phyloP scores from a whole-genome alignment of 1,139 yeast genomes.

The Scheffersomyces insectosa region DNA sequence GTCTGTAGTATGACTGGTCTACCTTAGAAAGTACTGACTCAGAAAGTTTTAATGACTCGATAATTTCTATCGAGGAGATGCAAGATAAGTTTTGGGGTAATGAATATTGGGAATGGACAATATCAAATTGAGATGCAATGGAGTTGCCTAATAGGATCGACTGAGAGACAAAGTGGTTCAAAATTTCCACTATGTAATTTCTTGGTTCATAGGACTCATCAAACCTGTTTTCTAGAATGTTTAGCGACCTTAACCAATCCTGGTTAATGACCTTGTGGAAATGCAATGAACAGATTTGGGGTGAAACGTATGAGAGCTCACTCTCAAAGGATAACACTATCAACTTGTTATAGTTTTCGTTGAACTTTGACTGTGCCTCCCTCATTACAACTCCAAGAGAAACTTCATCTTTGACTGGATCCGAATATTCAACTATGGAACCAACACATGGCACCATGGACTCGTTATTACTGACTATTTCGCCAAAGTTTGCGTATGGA shows the following conservation, averaged over 20 bases:
- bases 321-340: slow-evolving; percentile 34
- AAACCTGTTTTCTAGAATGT: slow-evolving; percentile 25
- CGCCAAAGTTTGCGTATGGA: slow-evolving; percentile 14
- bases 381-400: slow-evolving; percentile 35
- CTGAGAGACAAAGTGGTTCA: slow-evolving; percentile 21
- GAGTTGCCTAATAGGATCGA: slow-evolving; percentile 9
- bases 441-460: slow-evolving; percentile 28
- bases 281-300: slow-evolving; percentile 30
- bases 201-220: slow-evolving; percentile 19
- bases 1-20: slow-evolving; percentile 26
- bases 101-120: slow-evolving; percentile 27
- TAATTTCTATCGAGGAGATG: slow-evolving; percentile 22
- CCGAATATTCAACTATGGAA: slow-evolving; percentile 33
- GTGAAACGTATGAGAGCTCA: slow-evolving; percentile 24
- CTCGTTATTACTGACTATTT: slow-evolving; percentile 22
- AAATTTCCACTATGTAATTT: slow-evolving; percentile 15
- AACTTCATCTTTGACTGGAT: slow-evolving; percentile 9
- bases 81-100: slow-evolving; percentile 13
- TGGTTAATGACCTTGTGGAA: slow-evolving; percentile 24
- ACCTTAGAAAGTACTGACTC: slow-evolving; percentile 13
- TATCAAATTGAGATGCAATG: slow-evolving; percentile 17
- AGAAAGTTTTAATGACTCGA: slow-evolving; percentile 22
- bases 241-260: slow-evolving; percentile 18
- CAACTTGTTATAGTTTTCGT: slow-evolving; percentile 33
- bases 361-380: slow-evolving; percentile 31